Evolutionary conservation across 2,329 filamentous ascomycete species (phyloP).

Genomic region (Rutstroemia sp.): DNA sequence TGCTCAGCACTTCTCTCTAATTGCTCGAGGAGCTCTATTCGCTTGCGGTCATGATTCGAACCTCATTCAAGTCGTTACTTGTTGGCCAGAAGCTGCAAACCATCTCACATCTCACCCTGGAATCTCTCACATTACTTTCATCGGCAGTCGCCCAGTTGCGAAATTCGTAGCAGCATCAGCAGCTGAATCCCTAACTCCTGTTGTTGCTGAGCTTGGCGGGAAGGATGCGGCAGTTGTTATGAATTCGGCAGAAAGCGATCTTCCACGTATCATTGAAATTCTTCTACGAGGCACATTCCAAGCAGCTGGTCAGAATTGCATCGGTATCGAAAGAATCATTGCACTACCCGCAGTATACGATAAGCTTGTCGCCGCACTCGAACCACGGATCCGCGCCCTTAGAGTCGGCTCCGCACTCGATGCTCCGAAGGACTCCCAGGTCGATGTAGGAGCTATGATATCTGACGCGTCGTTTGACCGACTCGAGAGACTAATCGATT

Average conservation of each 20-base stretch:
- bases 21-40: constrained; percentile 69
- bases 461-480: constrained; percentile 67
- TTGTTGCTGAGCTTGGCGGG: constrained; percentile 86
- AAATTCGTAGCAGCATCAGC: constrained; percentile 83
- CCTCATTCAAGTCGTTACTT: constrained; percentile 77
- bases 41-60: constrained; percentile 77
- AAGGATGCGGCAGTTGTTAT: constrained; percentile 91
- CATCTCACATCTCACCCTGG: constrained; percentile 78
- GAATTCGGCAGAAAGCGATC: constrained; percentile 58
- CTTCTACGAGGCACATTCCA: constrained; percentile 92
- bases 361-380: constrained; percentile 60
- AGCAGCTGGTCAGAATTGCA: constrained; percentile 93
- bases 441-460: constrained; percentile 87
- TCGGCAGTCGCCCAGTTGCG: constrained; percentile 80
- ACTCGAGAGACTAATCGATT: constrained; percentile 68
- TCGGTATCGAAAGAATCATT: constrained; percentile 91
- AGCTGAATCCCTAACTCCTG: constrained; percentile 76
- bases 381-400: constrained; percentile 65
- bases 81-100: constrained; percentile 77
- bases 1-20: constrained; percentile 69
- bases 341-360: constrained; percentile 71
- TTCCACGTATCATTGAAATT: constrained; percentile 69
- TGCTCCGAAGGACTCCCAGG: constrained; percentile 36
- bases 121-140: constrained; percentile 90
- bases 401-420: constrained; percentile 66